Percentiles rank a stretch among this genome's conserved stretches.
Evolutionary conservation across 148 eudicot species (phyloP).

Genomic region (Oxyria digyna): DNA sequence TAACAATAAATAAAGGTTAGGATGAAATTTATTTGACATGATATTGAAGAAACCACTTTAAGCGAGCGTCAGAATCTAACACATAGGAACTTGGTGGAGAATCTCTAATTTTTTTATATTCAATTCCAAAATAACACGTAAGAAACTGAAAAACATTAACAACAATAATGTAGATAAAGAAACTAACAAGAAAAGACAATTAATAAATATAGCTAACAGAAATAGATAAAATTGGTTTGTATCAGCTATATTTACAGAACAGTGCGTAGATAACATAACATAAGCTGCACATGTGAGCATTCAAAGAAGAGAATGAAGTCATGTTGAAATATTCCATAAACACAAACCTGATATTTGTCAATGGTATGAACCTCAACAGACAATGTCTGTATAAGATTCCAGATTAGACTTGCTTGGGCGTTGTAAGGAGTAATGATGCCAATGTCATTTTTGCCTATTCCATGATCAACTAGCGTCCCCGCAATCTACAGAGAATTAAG

Average conservation of each 20-base stretch:
- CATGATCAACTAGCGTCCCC: slow-evolving; percentile 41
- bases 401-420: slow-evolving; percentile 72
- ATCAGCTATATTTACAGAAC: not conserved
- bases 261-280: not conserved
- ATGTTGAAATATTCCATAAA: not conserved
- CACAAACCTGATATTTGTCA: slow-evolving; percentile 84
- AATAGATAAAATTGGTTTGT: no score
- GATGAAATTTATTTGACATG: not conserved
- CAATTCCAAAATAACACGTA: no score
- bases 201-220: no score
- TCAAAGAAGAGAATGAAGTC: not conserved
- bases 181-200: no score
- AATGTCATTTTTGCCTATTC: slow-evolving; percentile 57
- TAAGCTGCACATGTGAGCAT: not conserved
- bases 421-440: slow-evolving; percentile 94
- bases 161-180: no score
- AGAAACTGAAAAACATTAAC: no score
- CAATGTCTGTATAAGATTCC: slow-evolving; percentile 27
- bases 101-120: no score
- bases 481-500: slow-evolving; percentile 28
- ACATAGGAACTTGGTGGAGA: no score
- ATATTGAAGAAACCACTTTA: no score
- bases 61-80: no score
- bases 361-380: slow-evolving; percentile 90
- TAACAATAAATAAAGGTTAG: not conserved